These are phyloP conservation scores for Euphorbia lathyris DNA, from an alignment of 345 rosid genomes.

Conservation along the genomic window DNA sequence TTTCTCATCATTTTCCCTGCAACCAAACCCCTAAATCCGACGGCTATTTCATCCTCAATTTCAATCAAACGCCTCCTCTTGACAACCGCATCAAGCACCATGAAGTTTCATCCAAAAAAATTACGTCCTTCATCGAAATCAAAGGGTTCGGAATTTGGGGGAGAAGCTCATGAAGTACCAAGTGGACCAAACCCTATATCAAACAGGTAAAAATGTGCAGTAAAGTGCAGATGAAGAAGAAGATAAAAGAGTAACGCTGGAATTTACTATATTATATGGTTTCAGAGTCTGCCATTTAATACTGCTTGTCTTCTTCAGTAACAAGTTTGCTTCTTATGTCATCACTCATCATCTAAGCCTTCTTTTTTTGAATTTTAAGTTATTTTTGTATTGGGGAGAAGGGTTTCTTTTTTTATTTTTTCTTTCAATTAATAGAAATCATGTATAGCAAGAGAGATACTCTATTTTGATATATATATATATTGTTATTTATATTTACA, in stretches of 20 bases:
- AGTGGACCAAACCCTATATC: slow-evolving; percentile 96
- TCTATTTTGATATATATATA: slow-evolving; percentile 24
- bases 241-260: slow-evolving; percentile 13
- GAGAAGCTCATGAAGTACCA: slow-evolving; percentile 75
- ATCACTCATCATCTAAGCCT: slow-evolving; percentile 1
- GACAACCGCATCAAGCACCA: slow-evolving; percentile 30
- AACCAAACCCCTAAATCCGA: slow-evolving; percentile 14
- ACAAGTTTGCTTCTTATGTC: slow-evolving; percentile 23
- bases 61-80: slow-evolving; percentile 51
- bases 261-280: slow-evolving; percentile 9
- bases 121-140: slow-evolving; percentile 25
- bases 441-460: slow-evolving; percentile 37
- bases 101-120: slow-evolving; percentile 39
- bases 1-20: slow-evolving; percentile 33
- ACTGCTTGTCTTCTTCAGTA: slow-evolving; percentile 22
- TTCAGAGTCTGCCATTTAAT: slow-evolving; percentile 21
- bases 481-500: slow-evolving; percentile 11
- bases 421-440: slow-evolving; percentile 13
- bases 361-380: not conserved
- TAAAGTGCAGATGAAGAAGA: slow-evolving; percentile 7
- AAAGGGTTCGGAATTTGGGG: slow-evolving; percentile 39
- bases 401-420: slow-evolving; percentile 8
- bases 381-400: slow-evolving; percentile 7
- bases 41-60: slow-evolving; percentile 15
- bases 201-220: slow-evolving; percentile 41